A percentile compares a stretch with the other conserved stretches of the same genome.
Evolutionary conservation across 192 early-diverging fungal species (phyloP).

Genomic region (Mortierella antarctica): DNA sequence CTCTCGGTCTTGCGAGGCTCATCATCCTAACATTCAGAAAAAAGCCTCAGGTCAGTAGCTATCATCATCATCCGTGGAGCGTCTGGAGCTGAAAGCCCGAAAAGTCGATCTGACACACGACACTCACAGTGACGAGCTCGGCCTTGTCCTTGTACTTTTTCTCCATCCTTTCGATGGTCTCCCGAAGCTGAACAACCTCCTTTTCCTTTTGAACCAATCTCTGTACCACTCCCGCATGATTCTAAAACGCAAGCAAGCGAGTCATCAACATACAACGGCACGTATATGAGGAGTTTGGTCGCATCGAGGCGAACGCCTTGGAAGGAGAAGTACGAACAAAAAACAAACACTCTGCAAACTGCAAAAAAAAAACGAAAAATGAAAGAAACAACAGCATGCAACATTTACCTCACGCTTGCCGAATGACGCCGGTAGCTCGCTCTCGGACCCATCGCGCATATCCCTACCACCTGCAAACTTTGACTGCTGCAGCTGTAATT

Average conservation of each 20-base stretch:
- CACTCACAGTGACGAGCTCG: constrained; percentile 51
- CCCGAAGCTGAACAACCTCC: constrained; percentile 45
- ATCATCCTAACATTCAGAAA: constrained; percentile 31
- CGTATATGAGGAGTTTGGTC: background rate
- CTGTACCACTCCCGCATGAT: constrained; percentile 52
- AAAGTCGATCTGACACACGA: constrained; percentile 1
- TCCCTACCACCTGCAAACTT: constrained; percentile 11
- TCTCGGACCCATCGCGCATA: constrained; percentile 22
- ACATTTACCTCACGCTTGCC: constrained; percentile 45
- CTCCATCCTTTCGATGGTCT: constrained; percentile 49
- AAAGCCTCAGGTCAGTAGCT: background rate
- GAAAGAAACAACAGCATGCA: background rate
- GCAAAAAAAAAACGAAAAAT: background rate
- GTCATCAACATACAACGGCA: background rate
- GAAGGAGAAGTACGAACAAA: background rate
- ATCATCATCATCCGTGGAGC: background rate
- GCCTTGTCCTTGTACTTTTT: constrained; percentile 56
- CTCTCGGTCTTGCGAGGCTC: constrained; percentile 47
- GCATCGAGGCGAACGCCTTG: background rate
- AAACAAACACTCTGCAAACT: background rate
- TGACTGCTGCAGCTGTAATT: constrained; percentile 19
- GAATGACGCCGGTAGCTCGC: constrained; percentile 19
- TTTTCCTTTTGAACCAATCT: constrained; percentile 53
- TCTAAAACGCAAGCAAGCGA: constrained; percentile 16
- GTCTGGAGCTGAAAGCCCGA: background rate